phyloP scores from a whole-genome alignment of 176 grass and related monocot species.

The Aegilops umbellulata region DNA sequence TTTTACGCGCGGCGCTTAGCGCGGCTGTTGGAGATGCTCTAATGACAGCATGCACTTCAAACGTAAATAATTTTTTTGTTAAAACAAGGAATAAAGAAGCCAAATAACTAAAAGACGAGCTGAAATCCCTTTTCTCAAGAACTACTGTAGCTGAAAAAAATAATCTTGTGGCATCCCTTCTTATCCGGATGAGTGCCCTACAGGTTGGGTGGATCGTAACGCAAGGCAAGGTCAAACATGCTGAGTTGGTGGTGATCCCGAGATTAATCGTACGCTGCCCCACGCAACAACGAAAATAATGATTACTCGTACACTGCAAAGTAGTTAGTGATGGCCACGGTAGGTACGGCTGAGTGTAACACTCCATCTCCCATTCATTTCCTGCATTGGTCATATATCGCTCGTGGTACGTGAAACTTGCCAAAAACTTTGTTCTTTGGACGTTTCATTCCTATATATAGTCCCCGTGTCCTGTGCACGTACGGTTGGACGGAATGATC shows the following conservation, averaged over 20 bases:
- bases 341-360: slow-evolving; percentile 31
- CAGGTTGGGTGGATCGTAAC: slow-evolving; percentile 2
- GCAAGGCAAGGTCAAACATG: slow-evolving; percentile 25
- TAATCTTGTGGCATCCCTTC: neutral
- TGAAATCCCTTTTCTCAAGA: too few species aligned
- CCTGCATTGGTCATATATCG: neutral
- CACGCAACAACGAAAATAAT: neutral
- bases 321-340: slow-evolving; percentile 38
- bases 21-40: too few species aligned
- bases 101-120: too few species aligned
- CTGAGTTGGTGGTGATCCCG: slow-evolving; percentile 24
- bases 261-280: slow-evolving; percentile 16
- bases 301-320: neutral
- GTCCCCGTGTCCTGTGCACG: neutral
- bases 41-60: too few species aligned
- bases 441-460: neutral
- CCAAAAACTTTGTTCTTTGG: neutral
- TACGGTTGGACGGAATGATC: neutral
- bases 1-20: too few species aligned
- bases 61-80: too few species aligned
- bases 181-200: neutral
- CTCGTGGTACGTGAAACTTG: neutral
- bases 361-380: slow-evolving; percentile 22
- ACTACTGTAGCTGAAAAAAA: neutral
- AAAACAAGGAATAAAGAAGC: too few species aligned